These are phyloP conservation scores for Fragaria vesca DNA, from an alignment of 306 rosid genomes.

Conservation along the genomic window DNA sequence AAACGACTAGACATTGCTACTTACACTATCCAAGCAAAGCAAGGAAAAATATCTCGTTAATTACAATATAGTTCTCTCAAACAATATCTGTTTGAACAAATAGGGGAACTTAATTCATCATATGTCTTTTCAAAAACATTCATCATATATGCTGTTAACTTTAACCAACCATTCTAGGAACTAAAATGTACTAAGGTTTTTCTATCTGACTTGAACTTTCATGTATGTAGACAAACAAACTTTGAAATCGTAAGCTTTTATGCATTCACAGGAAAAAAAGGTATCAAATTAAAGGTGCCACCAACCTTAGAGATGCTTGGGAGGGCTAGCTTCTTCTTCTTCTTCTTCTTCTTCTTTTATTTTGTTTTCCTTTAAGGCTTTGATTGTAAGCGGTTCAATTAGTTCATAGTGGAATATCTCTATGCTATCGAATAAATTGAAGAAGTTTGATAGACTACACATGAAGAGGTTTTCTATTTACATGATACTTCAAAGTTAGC, in stretches of 20 bases:
- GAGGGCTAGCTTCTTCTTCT: not conserved
- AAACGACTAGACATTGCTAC: not conserved
- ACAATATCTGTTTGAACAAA: not conserved
- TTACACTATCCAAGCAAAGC: not conserved
- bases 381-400: not conserved
- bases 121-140: not conserved
- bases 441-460: not conserved
- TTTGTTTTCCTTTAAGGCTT: not conserved
- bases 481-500: not conserved
- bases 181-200: not conserved
- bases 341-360: not conserved
- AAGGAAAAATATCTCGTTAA: not conserved
- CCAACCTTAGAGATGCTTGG: not conserved
- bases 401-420: not conserved
- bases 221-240: not conserved
- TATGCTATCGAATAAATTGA: not conserved
- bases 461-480: not conserved
- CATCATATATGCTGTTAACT: not conserved
- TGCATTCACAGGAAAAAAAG: not conserved
- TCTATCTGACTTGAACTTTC: not conserved
- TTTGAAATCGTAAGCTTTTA: not conserved
- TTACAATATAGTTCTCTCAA: not conserved
- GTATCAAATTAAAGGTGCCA: not conserved
- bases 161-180: not conserved
- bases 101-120: not conserved